Conservation (phyloP, 2,329 filamentous ascomycete species). For the Leptographium wingfieldii region DNA sequence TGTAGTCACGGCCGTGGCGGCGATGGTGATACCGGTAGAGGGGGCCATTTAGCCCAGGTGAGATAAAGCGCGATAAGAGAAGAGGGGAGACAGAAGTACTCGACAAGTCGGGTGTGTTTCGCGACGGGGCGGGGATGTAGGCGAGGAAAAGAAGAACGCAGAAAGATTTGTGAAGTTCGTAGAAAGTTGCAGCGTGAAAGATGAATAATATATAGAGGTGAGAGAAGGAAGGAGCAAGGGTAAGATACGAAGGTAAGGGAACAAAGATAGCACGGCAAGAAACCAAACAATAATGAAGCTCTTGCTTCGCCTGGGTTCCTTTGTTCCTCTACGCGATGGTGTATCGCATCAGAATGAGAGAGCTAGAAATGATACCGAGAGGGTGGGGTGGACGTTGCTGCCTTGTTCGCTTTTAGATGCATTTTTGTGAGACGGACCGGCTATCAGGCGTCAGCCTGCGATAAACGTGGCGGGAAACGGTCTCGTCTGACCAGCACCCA, state of each 20-base stretch:
- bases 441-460: too few relatives aligned
- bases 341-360: neutral
- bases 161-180: neutral
- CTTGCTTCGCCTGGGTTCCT: too few relatives aligned
- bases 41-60: neutral
- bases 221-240: neutral
- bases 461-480: too few relatives aligned
- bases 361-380: too few relatives aligned
- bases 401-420: too few relatives aligned
- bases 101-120: neutral
- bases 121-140: neutral
- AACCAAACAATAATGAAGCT: neutral
- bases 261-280: neutral
- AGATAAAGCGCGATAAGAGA: neutral
- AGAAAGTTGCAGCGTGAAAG: neutral
- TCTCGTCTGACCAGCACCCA: neutral
- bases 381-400: neutral
- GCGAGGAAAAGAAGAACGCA: neutral
- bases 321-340: neutral
- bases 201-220: neutral
- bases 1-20: conserved; percentile 14
- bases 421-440: too few relatives aligned
- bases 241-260: neutral
- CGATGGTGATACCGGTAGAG: conserved; percentile 5
- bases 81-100: neutral